A percentile compares a stretch with the other conserved stretches of the same genome.
These are phyloP conservation scores for Hebeloma cylindrosporum DNA, from an alignment of 768 basidiomycete species.

Conservation along the genomic window DNA sequence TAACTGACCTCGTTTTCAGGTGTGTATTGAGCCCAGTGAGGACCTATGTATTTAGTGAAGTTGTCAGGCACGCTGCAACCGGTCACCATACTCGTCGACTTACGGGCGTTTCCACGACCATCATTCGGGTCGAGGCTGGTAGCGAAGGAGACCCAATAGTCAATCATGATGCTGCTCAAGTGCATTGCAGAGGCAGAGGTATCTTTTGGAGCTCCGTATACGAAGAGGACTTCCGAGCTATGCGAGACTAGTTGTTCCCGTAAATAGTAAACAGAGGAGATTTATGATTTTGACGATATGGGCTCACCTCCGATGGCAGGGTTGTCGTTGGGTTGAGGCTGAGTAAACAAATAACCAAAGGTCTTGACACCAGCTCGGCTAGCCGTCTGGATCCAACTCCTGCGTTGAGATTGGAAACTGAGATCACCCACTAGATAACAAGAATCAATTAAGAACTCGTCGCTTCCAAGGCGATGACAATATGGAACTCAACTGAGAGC, in stretches of 20 bases:
- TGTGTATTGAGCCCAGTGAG: conserved; percentile 33
- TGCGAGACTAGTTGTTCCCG: conserved; percentile 28
- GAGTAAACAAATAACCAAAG: conserved; percentile 45
- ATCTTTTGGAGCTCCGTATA: conserved; percentile 33
- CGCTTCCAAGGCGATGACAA: neutral
- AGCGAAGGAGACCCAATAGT: conserved; percentile 45
- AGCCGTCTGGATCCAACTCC: conserved; percentile 41
- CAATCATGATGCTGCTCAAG: conserved; percentile 36
- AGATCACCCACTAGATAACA: conserved; percentile 36
- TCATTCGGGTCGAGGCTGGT: conserved; percentile 41
- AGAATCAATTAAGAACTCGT: neutral
- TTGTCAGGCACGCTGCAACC: neutral
- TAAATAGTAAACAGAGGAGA: neutral
- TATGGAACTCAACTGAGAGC: conserved; percentile 24
- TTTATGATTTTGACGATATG: neutral
- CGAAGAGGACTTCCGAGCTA: conserved; percentile 33
- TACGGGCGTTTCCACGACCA: conserved; percentile 30
- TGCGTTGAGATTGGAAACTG: conserved; percentile 37
- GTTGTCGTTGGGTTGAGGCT: conserved; percentile 29
- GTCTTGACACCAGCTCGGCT: conserved; percentile 35
- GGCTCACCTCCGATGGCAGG: conserved; percentile 32
- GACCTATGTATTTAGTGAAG: conserved; percentile 17
- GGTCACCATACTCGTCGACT: too few relatives aligned
- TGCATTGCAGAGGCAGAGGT: conserved; percentile 19
- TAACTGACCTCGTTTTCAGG: conserved; percentile 22